Evolutionary conservation across 257 asterid genomes (phyloP).

Genomic region (Datura wrightii): DNA sequence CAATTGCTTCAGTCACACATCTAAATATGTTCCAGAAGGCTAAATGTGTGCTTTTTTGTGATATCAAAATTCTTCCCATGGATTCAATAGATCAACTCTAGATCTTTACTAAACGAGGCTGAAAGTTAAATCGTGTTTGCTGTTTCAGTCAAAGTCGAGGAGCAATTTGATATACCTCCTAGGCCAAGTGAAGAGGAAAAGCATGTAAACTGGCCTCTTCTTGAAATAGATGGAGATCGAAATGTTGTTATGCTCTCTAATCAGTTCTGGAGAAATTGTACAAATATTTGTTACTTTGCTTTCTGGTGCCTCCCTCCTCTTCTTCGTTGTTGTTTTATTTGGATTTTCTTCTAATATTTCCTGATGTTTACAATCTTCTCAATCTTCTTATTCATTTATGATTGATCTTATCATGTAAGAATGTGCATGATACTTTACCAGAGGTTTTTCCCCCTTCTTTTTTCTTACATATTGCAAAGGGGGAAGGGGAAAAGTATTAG

Average conservation of each 20-base stretch:
- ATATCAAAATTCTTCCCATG: conserved; percentile 19
- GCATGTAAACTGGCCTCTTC: neutral
- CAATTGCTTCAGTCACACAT: neutral
- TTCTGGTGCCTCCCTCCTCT: neutral
- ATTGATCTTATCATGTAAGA: neutral
- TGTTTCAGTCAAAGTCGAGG: neutral
- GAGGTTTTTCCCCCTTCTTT: neutral
- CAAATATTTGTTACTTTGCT: neutral
- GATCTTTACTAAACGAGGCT: conserved; percentile 4
- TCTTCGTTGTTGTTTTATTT: neutral
- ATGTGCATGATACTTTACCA: neutral
- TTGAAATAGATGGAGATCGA: neutral
- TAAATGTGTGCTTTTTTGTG: neutral
- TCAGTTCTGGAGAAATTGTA: neutral
- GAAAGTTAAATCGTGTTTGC: neutral
- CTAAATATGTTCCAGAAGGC: conserved; percentile 7
- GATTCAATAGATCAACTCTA: neutral
- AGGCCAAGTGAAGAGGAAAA: conserved; percentile 14
- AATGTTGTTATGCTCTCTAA: neutral
- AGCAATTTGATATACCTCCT: neutral
- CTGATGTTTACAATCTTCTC: neutral
- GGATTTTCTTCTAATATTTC: neutral
- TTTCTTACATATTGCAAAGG: neutral
- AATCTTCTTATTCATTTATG: neutral
- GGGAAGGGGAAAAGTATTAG: neutral